Base-by-base conservation (phyloP, 306 rosid species). In the Acacia confusa region DNA sequence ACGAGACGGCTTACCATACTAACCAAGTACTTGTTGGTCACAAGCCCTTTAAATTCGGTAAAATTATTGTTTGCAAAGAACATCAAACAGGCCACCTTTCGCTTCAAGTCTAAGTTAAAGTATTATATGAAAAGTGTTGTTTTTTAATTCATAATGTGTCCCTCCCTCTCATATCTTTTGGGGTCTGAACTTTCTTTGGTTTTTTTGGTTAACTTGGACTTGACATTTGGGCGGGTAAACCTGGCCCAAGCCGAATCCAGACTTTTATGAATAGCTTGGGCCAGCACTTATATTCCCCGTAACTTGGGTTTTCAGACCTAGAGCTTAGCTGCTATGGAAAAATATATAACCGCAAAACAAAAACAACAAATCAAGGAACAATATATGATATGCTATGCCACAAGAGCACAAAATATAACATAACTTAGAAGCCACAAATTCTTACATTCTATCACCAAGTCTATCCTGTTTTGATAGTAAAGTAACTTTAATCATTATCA, bases 401-500 rank as follows among this genome's bases (percentile, higher is more conserved):
- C 7, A 52, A 52, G 58, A 52, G 45, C 69, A 44, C 27, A 64
- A 34, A 13, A 68, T 67, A 28, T 75, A 19, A 20, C 60, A 52
- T 52, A 74, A 86, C 60, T 80, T 77, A 76, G 14, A 79, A 64
- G 71, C 78, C 32, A 34, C 43, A 65, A 72, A 50, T 44, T 48
- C 43, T 72, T 64, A 58, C 45, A 68, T 80, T 71, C 63, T 24
- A 80, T 65, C 75, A 77, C 50, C 61, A 72, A 65, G 71, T 78
- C 79, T 83, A 19, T 78, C 14, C 53, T 76, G 67, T 82, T 76
- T 65, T 70, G 67, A 86, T 85, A 77, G 84, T 89, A 83, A 74
- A 67, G 65, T 60, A 83, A 83, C 85, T 88, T 89, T 79, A 82
- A 83, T 55, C 78, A 84, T 78, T 81, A 85, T 64, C 74, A 82